Conservation (phyloP, 2,329 filamentous ascomycete species). For the Coniochaeta sp. region DNA sequence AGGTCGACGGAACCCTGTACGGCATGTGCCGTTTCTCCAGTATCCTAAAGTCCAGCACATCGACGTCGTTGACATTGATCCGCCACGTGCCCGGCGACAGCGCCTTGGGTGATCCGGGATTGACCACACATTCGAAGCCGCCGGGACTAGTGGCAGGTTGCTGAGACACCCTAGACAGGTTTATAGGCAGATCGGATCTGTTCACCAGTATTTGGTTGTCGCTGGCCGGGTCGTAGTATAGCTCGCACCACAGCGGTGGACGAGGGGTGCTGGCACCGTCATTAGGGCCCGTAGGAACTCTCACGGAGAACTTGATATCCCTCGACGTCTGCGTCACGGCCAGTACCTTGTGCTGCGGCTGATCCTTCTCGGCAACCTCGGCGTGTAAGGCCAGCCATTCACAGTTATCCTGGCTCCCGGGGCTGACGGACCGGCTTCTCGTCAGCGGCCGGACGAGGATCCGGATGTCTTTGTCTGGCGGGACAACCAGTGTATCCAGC, state of each 20-base stretch:
- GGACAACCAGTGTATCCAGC: conserved; percentile 40
- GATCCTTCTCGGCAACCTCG: conserved; percentile 42
- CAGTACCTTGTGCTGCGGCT: conserved; percentile 48
- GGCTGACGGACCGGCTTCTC: conserved; percentile 46
- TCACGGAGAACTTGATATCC: conserved; percentile 54
- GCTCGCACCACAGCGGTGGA: conserved; percentile 50
- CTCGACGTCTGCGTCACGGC: conserved; percentile 53
- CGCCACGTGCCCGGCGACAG: conserved; percentile 50
- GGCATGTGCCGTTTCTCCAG: conserved; percentile 45
- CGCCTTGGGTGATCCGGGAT: conserved; percentile 35
- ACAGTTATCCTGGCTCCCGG: conserved; percentile 45
- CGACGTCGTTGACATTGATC: conserved; percentile 40
- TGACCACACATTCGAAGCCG: conserved; percentile 23
- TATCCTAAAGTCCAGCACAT: conserved; percentile 51
- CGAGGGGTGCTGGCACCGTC: conserved; percentile 30
- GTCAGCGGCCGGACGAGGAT: conserved; percentile 50
- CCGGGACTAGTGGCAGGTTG: conserved; percentile 25
- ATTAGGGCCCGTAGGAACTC: conserved; percentile 38
- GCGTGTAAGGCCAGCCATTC: conserved; percentile 50
- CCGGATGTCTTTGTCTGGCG: conserved; percentile 46
- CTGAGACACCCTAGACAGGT: conserved; percentile 37
- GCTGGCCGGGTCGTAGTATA: conserved; percentile 53
- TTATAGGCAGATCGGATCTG: conserved; percentile 46
- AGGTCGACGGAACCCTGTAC: conserved; percentile 22
- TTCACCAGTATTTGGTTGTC: conserved; percentile 52